Evolutionary conservation across 2,329 filamentous ascomycete species (phyloP).

Genomic region (Apiospora koreana): DNA sequence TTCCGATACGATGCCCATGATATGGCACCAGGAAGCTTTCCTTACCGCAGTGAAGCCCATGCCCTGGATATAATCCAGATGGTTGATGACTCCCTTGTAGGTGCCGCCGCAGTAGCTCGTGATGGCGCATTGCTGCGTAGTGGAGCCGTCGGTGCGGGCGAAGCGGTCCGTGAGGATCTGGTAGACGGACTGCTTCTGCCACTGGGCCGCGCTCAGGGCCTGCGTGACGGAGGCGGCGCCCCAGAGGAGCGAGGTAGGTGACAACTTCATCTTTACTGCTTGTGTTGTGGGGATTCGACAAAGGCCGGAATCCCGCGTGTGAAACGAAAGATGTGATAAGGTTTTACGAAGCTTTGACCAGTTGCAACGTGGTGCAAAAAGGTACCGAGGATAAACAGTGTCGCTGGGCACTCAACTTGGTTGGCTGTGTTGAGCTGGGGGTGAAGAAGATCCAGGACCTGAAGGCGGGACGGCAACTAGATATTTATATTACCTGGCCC

Average conservation of each 20-base stretch:
- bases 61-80: conserved; percentile 52
- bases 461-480: not conserved
- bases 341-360: not conserved
- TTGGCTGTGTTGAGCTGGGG: not conserved
- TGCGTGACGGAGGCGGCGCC: conserved; percentile 13
- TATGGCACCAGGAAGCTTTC: not conserved
- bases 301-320: not conserved
- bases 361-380: not conserved
- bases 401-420: not conserved
- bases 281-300: not conserved
- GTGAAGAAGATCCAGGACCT: not conserved
- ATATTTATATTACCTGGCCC: not conserved
- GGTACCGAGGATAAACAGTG: not conserved
- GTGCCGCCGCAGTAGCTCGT: conserved; percentile 51
- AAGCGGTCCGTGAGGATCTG: conserved; percentile 47
- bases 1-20: not conserved
- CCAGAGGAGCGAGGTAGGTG: conserved; percentile 13
- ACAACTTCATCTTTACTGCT: conserved; percentile 20
- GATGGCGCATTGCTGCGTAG: conserved; percentile 28
- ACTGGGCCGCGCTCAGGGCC: conserved; percentile 33
- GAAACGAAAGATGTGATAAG: not conserved
- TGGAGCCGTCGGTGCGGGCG: conserved; percentile 39
- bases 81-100: conserved; percentile 48
- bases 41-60: conserved; percentile 42
- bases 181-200: conserved; percentile 45